Base-by-base conservation (phyloP, 768 basidiomycete genomes). In the Agrocybe praecox region DNA sequence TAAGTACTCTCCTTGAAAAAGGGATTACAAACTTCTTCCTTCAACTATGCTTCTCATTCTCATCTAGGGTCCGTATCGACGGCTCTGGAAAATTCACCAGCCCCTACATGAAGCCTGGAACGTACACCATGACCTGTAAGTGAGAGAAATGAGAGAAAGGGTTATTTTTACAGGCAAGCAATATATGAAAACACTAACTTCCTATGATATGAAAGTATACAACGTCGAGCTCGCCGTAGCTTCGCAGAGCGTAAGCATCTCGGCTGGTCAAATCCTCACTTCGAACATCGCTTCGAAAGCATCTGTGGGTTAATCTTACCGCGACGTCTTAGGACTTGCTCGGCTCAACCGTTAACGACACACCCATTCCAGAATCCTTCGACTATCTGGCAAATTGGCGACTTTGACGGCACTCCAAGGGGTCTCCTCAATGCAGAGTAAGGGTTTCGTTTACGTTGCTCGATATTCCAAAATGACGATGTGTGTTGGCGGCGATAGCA, bases 71-170 rank as follows among this genome's bases (percentile, higher is more conserved):
- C 6, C 69, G 72, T 19, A 65, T 70, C 8, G 69, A 69, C 40
- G 60, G 66, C 10, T 65, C 60, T 46, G 73, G 68, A 2, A 56
- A 66, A 10, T 79, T 72, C 62, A 69, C 71, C 22, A 69, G 64
- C 12, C 78, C 78, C 4, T 67, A 66, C 53, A 79, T 79, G 77
- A 78, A 76, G 56, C 74, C 77, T 6, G 76, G 77, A 15, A 78
- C 76, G 1, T 79, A 78, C 58, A 77, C 76, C 6, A 72, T 72
- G 71, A 76, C 75, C n/a, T 53, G 73, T 74, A 44, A 43, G 68
- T 63, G 7, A n/a, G n/a, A n/a, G n/a, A n/a, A n/a, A n/a, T n/a
- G n/a, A n/a, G n/a, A n/a, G 14, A n/a, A 6, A 40, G 14, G 3
- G 12, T 40, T n/a, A 14, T n/a, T 14, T 40, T n/a, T 3, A 4